Evolutionary conservation across 1,139 yeast genomes (phyloP).

Genomic region (Protomyces pachydermus): DNA sequence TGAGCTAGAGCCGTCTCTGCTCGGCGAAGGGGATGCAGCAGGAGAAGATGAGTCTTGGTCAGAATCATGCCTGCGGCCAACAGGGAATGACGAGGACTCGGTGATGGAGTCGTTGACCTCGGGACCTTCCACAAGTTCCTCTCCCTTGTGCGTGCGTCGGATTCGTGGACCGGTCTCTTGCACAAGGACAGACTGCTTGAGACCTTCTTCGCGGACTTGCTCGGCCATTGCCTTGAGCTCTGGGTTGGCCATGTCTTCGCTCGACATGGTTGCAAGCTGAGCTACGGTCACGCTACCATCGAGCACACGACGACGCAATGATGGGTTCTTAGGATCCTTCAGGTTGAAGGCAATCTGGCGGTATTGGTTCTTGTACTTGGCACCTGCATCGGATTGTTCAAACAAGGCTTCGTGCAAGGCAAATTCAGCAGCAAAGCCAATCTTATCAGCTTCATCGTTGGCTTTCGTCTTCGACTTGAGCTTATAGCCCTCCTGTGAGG

Average conservation of each 20-base stretch:
- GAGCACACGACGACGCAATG: conserved; percentile 48
- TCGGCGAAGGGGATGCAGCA: neutral
- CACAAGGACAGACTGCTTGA: conserved; percentile 55
- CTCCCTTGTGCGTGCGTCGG: conserved; percentile 80
- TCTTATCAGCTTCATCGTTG: conserved; percentile 40
- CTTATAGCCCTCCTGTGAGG: conserved; percentile 40
- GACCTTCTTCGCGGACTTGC: conserved; percentile 62
- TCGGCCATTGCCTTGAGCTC: conserved; percentile 67
- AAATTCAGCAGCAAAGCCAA: conserved; percentile 44
- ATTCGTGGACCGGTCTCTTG: conserved; percentile 55
- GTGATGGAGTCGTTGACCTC: conserved; percentile 1
- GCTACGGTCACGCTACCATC: conserved; percentile 48
- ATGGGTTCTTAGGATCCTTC: conserved; percentile 49
- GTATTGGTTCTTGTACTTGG: conserved; percentile 46
- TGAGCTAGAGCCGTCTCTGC: neutral
- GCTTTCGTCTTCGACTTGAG: conserved; percentile 44
- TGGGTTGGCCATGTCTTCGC: conserved; percentile 65
- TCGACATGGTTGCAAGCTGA: conserved; percentile 54
- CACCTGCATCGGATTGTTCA: conserved; percentile 37
- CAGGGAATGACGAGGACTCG: neutral
- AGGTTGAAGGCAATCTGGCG: conserved; percentile 53
- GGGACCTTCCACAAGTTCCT: conserved; percentile 58
- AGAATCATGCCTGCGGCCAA: neutral
- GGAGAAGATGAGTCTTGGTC: neutral
- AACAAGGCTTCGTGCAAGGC: conserved; percentile 43